Percentiles rank a stretch among this genome's conserved stretches.
phyloP scores from a whole-genome alignment of 345 rosid species.

The Syzygium grande region DNA sequence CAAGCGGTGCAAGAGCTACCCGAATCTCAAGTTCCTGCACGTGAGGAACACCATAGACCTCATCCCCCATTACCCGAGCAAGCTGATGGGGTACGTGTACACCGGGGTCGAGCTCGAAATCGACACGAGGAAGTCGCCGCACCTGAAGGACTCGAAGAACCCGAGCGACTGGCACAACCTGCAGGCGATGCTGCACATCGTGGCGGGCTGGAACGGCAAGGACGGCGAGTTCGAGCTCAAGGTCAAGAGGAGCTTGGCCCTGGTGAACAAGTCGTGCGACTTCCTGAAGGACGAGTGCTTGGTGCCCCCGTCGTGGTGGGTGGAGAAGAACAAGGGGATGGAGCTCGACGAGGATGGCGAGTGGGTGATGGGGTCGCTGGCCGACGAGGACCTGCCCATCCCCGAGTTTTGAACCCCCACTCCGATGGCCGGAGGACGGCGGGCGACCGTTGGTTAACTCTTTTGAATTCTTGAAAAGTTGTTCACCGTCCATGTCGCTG shows the following conservation, averaged over 20 bases:
- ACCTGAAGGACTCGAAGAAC: slow-evolving; percentile 55
- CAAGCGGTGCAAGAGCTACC: slow-evolving; percentile 24
- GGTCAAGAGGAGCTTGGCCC: slow-evolving; percentile 76
- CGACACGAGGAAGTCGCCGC: slow-evolving; percentile 64
- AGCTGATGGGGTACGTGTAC: slow-evolving; percentile 43
- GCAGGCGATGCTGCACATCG: slow-evolving; percentile 74
- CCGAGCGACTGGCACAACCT: slow-evolving; percentile 89
- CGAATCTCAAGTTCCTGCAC: slow-evolving; percentile 55
- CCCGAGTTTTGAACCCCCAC: slow-evolving; percentile 26
- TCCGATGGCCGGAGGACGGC: neutral
- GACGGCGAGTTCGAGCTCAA: slow-evolving; percentile 45
- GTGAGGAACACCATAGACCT: slow-evolving; percentile 61
- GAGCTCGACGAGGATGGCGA: slow-evolving; percentile 45
- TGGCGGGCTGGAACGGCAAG: slow-evolving; percentile 84
- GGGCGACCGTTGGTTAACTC: neutral
- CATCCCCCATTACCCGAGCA: slow-evolving; percentile 64
- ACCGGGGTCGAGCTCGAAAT: slow-evolving; percentile 46
- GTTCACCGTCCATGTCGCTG: neutral
- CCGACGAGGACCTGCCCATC: slow-evolving; percentile 58
- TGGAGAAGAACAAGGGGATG: slow-evolving; percentile 84
- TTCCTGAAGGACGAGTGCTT: slow-evolving; percentile 61
- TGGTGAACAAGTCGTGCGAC: slow-evolving; percentile 74
- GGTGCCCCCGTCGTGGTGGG: slow-evolving; percentile 88
- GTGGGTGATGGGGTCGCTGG: slow-evolving; percentile 43
- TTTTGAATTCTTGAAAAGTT: neutral